phyloP scores from a whole-genome alignment of 345 rosid genomes.

The Melaleuca quinquenervia region DNA sequence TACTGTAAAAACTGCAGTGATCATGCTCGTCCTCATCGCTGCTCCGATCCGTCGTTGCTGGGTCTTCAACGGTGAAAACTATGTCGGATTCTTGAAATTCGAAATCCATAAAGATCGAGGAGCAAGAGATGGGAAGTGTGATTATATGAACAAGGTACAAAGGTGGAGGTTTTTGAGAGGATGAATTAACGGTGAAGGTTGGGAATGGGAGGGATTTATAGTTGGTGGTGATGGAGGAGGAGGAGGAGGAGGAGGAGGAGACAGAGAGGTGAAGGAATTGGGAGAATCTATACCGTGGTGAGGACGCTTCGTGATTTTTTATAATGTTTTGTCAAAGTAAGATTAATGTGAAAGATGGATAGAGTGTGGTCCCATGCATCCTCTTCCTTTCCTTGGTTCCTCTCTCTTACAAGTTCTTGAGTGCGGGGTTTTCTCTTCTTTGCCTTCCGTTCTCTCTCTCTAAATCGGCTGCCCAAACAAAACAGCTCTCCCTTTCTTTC shows the following conservation, averaged over 20 bases:
- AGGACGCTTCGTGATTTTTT: neutral
- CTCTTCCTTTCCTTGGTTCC: neutral
- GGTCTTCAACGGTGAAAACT: slow-evolving; percentile 18
- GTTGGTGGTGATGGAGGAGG: neutral
- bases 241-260: neutral
- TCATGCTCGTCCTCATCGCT: neutral
- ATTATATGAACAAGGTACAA: neutral
- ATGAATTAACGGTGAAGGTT: neutral
- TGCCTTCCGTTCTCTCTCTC: neutral
- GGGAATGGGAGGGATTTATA: neutral
- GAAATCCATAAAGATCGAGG: slow-evolving; percentile 4
- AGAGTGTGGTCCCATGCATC: neutral
- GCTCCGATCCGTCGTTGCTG: neutral
- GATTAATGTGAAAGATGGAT: neutral
- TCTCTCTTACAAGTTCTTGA: neutral
- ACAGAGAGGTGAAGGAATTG: neutral
- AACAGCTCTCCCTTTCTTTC: neutral
- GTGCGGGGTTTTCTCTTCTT: neutral
- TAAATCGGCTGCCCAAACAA: neutral
- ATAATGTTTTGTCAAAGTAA: neutral
- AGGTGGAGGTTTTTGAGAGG: neutral
- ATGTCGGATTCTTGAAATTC: slow-evolving; percentile 48
- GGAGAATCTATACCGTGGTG: neutral
- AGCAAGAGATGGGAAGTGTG: neutral
- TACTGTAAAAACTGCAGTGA: neutral